Percentiles rank a stretch among this genome's conserved stretches.
Conservation (phyloP, 2,329 filamentous ascomycete species). For the Fusarium succisae region DNA sequence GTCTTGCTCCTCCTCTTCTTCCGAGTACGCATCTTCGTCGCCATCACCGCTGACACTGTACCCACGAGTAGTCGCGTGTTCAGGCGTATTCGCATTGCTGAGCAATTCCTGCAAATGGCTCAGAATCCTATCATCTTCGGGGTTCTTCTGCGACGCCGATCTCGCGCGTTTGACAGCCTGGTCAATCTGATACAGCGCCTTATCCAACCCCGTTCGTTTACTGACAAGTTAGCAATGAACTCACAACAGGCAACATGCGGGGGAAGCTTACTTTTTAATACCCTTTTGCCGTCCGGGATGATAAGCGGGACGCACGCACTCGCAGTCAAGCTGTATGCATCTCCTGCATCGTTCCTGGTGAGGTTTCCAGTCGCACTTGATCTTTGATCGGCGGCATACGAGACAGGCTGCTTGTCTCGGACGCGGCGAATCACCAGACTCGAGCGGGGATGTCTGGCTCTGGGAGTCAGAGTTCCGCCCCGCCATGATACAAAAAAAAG, state of each 20-base stretch:
- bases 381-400: conserved; percentile 73
- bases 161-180: conserved; percentile 70
- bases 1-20: conserved; percentile 45
- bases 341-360: conserved; percentile 66
- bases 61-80: conserved; percentile 26
- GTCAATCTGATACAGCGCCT: conserved; percentile 78
- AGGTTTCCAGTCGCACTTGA: conserved; percentile 69
- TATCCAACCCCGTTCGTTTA: conserved; percentile 78
- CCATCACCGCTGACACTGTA: conserved; percentile 24
- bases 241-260: neutral
- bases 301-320: conserved; percentile 77
- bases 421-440: conserved; percentile 41
- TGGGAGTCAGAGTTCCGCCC: conserved; percentile 19
- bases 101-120: conserved; percentile 55
- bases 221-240: conserved; percentile 52
- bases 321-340: conserved; percentile 65
- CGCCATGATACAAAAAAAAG: conserved; percentile 9
- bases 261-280: conserved; percentile 74
- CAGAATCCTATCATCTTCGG: conserved; percentile 58
- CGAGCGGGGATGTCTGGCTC: conserved; percentile 31
- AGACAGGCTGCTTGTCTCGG: conserved; percentile 65
- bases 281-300: conserved; percentile 79
- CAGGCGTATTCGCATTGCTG: conserved; percentile 40
- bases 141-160: conserved; percentile 52
- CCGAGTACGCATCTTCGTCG: conserved; percentile 47